Evolutionary conservation across 2,329 filamentous ascomycete genomes (phyloP).

Genomic region (Ceratocystis smalleyi): DNA sequence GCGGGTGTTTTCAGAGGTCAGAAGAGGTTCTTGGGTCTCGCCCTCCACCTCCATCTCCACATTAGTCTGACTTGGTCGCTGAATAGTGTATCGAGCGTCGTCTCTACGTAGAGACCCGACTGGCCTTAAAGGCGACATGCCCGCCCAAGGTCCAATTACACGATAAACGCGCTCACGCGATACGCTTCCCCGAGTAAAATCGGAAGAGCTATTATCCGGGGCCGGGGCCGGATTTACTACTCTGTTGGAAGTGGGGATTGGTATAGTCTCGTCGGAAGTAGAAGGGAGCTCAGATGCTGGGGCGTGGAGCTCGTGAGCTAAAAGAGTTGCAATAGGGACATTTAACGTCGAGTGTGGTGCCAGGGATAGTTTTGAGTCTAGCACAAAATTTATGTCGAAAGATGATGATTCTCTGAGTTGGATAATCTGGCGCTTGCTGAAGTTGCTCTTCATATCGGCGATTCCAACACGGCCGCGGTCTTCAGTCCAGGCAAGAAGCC

Average conservation of each 20-base stretch:
- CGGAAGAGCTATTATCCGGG: neutral
- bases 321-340: slow-evolving; percentile 6
- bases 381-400: neutral
- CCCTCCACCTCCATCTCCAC: neutral
- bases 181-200: neutral
- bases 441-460: slow-evolving; percentile 53
- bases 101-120: neutral
- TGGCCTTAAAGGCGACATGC: neutral
- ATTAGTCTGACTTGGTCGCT: neutral
- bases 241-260: too few relatives aligned
- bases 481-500: slow-evolving; percentile 87
- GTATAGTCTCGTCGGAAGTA: neutral
- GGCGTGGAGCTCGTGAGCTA: slow-evolving; percentile 4
- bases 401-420: slow-evolving; percentile 39
- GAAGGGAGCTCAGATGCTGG: neutral
- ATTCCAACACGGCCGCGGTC: slow-evolving; percentile 63
- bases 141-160: neutral
- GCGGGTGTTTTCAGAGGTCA: neutral
- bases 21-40: neutral
- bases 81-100: neutral
- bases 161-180: neutral
- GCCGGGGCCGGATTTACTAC: too few relatives aligned
- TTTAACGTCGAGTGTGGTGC: neutral
- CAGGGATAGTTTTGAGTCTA: neutral
- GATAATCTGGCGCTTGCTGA: slow-evolving; percentile 53